Conservation (phyloP, 306 rosid species). For the Calophaca sinica region DNA sequence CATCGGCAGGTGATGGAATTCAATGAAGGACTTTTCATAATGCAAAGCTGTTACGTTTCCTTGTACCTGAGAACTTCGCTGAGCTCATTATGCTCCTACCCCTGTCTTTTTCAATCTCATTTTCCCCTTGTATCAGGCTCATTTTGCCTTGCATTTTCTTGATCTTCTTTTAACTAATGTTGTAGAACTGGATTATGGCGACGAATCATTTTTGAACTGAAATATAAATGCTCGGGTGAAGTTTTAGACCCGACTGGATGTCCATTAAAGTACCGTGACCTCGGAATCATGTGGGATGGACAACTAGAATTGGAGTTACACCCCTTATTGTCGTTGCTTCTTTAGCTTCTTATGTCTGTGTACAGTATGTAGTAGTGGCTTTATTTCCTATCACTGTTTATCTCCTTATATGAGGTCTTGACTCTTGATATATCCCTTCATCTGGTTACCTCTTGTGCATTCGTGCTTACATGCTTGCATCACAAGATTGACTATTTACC, state of each 20-base stretch:
- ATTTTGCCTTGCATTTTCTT: conserved; percentile 32
- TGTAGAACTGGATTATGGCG: conserved; percentile 47
- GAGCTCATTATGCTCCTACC: conserved; percentile 37
- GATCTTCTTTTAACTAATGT: conserved; percentile 37
- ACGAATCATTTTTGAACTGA: conserved; percentile 37
- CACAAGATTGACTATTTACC: background rate
- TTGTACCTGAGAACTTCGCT: conserved; percentile 38
- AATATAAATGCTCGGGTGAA: conserved; percentile 6
- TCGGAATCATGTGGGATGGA: conserved; percentile 25
- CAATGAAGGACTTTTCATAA: conserved; percentile 46
- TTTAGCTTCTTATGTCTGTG: conserved; percentile 26
- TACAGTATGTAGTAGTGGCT: background rate
- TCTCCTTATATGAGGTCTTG: background rate
- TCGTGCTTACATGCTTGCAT: background rate
- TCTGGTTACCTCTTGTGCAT: background rate
- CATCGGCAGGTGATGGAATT: conserved; percentile 41
- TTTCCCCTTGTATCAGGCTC: conserved; percentile 26
- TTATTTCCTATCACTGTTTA: background rate
- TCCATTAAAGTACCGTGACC: too few relatives aligned
- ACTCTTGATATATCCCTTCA: background rate
- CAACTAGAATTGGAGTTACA: conserved; percentile 28
- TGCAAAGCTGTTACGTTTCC: conserved; percentile 41
- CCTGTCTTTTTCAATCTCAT: conserved; percentile 26
- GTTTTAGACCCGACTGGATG: too few relatives aligned
- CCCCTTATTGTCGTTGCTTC: conserved; percentile 8